A percentile compares a stretch with the other conserved stretches of the same genome.
phyloP scores from a whole-genome alignment of 441 rosid genomes.

The Rhodomyrtus psidioides region DNA sequence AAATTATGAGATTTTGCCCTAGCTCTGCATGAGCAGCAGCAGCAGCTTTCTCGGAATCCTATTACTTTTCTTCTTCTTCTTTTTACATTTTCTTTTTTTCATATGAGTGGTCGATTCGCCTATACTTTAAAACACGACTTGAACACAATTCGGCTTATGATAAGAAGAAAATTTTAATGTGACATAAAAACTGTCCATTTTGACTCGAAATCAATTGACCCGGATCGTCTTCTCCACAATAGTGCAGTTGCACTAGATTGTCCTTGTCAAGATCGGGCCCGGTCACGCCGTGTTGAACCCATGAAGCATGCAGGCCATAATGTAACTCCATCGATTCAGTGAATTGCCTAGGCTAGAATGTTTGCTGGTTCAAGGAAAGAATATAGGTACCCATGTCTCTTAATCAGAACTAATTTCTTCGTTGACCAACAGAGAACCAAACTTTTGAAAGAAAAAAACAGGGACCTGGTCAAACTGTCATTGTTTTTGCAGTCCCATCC shows the following conservation, averaged over 20 bases:
- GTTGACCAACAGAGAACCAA: neutral
- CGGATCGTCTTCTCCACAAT: neutral
- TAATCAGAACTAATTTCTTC: neutral
- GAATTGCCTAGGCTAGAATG: neutral
- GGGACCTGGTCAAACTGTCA: neutral
- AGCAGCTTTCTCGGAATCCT: neutral
- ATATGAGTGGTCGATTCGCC: neutral
- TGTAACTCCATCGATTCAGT: neutral
- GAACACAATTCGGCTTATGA: neutral
- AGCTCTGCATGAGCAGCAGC: neutral
- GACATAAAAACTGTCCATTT: neutral
- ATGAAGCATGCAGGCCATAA: neutral
- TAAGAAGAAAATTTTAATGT: neutral
- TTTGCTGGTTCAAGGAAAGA: neutral
- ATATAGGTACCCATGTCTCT: neutral
- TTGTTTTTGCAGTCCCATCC: neutral
- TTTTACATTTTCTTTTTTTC: neutral
- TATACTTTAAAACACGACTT: neutral
- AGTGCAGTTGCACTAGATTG: neutral
- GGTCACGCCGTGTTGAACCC: neutral
- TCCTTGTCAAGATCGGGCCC: neutral
- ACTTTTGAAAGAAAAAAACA: neutral
- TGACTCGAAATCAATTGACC: neutral
- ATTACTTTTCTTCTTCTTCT: neutral
- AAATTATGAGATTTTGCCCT: neutral